Base-by-base conservation (phyloP, 163 green algal species). In the Chlorella variabilis region DNA sequence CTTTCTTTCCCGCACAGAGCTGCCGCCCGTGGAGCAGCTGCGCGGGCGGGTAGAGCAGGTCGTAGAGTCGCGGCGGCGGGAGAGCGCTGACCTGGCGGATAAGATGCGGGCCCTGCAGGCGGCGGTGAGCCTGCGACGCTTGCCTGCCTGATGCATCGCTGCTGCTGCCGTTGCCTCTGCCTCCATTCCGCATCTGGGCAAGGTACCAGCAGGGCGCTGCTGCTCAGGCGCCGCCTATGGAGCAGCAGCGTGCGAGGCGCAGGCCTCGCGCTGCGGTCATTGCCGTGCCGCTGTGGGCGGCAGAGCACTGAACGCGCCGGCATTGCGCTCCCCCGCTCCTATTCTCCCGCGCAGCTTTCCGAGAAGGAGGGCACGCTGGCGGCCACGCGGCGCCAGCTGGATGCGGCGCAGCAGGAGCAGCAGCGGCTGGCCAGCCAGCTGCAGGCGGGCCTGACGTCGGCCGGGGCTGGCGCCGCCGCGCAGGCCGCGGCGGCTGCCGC, bases 11-110 rank as follows among this genome's bases (percentile, higher is more conserved):
- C 49, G 25, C 34, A 56, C 73, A 80, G 73, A 80, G 4, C 73
- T 80, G 73, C 73, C 73, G 5, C 36, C 29, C 15, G n/a, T 63
- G 13, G 73, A 83, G 7, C 65, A 89, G 67, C 66, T 86, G 6
- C 33, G 36, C 0, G 58, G 39, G 39, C 65, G 70, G 49, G 65
- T 83, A 23, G 63, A 83, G 45, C 68, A 81, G 76, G 76, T 69
- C 36, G 67, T 84, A 25, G 61, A 73, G 31, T 48, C 73, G n/a
- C 54, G 49, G 21, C 54, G 41, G 62, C 73, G 31, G 25, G 76
- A 86, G 34, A 29, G 84, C 18, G 33, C 66, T 2, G 83, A 27
- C 7, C 25, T 59, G 6, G 25, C 31, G n/a, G 41, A 70, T 27
- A 34, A 77, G 56, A 18, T 75, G 54, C 36, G 77, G 1, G 29